Conservation (phyloP, 1,139 yeast genomes). For the Hansenula lynferdii region DNA sequence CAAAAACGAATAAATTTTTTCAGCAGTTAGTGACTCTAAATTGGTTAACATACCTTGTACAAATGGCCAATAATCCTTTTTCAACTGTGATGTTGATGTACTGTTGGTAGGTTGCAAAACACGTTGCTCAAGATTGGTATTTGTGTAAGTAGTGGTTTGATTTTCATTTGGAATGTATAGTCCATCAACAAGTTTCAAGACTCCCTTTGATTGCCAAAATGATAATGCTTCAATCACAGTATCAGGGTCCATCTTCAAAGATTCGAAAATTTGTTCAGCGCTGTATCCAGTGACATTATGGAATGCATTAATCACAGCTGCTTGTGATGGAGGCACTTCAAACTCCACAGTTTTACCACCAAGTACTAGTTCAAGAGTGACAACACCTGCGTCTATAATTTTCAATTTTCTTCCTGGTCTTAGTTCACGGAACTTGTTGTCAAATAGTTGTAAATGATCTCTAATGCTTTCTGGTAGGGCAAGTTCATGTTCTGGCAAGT, state of each 20-base stretch:
- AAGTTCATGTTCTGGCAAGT: conserved; percentile 31
- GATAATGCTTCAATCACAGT: conserved; percentile 33
- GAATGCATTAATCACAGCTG: conserved; percentile 57
- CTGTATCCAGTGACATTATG: conserved; percentile 31
- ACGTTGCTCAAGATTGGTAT: too few relatives aligned
- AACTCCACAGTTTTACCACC: conserved; percentile 36
- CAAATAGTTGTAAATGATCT: conserved; percentile 38
- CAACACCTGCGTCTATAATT: conserved; percentile 60
- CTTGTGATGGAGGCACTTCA: conserved; percentile 65
- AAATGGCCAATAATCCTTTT: conserved; percentile 31
- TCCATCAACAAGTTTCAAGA: conserved; percentile 29
- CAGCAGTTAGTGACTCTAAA: conserved; percentile 43
- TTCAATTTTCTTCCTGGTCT: conserved; percentile 58
- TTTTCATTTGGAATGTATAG: conserved; percentile 4
- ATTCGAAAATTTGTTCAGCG: conserved; percentile 25
- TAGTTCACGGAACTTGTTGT: conserved; percentile 32
- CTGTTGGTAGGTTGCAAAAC: too few relatives aligned
- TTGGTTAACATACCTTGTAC: conserved; percentile 53
- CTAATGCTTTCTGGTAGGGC: conserved; percentile 41
- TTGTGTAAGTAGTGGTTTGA: too few relatives aligned
- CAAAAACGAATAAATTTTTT: conserved; percentile 48
- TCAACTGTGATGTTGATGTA: neutral
- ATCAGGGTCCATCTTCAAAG: conserved; percentile 24
- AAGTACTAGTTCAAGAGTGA: conserved; percentile 52
- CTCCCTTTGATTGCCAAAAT: conserved; percentile 61